Base-by-base conservation (phyloP, 352 stramenopile genomes). In the Globisporangium heterothallicum region DNA sequence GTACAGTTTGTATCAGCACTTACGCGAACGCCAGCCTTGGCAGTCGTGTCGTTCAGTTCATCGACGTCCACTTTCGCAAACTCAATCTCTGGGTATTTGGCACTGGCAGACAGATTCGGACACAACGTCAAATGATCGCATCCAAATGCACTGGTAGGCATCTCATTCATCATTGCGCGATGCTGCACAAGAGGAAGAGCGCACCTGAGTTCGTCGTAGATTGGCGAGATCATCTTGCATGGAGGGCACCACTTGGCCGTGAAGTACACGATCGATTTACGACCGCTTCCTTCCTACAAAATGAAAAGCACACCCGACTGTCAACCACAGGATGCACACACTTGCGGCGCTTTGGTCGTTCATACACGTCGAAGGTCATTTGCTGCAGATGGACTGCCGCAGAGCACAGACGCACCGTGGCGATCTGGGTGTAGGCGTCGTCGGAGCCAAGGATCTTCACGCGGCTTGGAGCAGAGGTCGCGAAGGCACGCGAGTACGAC, bases 161-260 rank as follows among this genome's bases (percentile, higher is more conserved):
- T 21, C 38, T 0, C 4, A 2, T 9, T 36, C 5, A 10, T 16
- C 32, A 38, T 10, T 16, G 8, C 6, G 32, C 32, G 32, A 4
- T 4, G 18, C 2, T 46, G 3, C 42, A 53, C 12, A 14, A 40
- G 1, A 22, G 3, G 2, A 13, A 35, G 6, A 18, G 21, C 64
- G 12, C 42, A 92, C 84, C 80, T 93, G 16, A 96, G 66, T 34
- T 92, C 68, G 51, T 92, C 78, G 63, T 87, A 95, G 56, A 92
- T 86, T 8, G 87, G 87, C 6, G 75, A 81, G 55, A 96, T 95
- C 64, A 94, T 83, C 65, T 95, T 95, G 80, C 87, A 96, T 9
- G 87, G 87, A n/a, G 78, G 77, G 49, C 87, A 96, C 87, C 87
- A 96, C 63, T 81, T 86, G 22, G 87, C 85, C 38, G 78, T 93